Base-by-base conservation (phyloP, 2,329 filamentous ascomycete species). In the Dothiorella sarmentorum region DNA sequence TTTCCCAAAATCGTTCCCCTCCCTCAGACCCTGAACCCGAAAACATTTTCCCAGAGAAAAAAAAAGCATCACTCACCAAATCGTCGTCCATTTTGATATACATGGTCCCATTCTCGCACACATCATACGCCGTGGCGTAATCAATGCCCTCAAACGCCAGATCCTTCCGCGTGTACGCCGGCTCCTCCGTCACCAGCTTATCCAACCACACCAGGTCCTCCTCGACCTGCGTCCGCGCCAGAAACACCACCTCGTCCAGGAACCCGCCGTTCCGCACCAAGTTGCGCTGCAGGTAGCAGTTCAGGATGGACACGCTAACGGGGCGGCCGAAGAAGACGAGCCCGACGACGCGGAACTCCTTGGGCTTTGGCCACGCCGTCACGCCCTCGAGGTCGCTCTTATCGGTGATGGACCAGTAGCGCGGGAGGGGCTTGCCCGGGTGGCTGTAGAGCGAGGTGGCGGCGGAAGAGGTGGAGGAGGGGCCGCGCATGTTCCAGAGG, bases 71-170 rank as follows among this genome's bases (percentile, higher is more conserved):
- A 56, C 65, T 26, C 58, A 67, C 67, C 26, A 74, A 65, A 52
- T 77, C 75, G 2, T 76, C 75, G 58, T 77, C 75, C 38, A 78
- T 76, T 62, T 74, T 76, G 52, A 77, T 68, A 52, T 75, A 76
- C 61, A 77, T 68, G 15, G 67, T 65, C 27, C 67, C 62, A 35
- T 68, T 61, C 15, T 64, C 58, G 20, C 56, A 61, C 26, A 52
- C 49, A 18, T 64, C 61, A 63, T 65, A 64, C 22, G 63, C 60
- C 15, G 20, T 60, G 17, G 62, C 56, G 31, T 66, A 61, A 22
- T 63, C 60, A 56, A 63, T 60, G 10, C 55, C 53, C n/a, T 63
- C 61, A 27, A 61, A 64, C 15, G 40, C 56, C 27, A 61, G 20
- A 35, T 63, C 57, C 22, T 45, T n/a, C 47, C 62, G 38, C 7